Evolutionary conservation across 2,329 filamentous ascomycete genomes (phyloP), one percentile per base, ranked within the genome.

Genomic region (Aspergillus sp.): DNA sequence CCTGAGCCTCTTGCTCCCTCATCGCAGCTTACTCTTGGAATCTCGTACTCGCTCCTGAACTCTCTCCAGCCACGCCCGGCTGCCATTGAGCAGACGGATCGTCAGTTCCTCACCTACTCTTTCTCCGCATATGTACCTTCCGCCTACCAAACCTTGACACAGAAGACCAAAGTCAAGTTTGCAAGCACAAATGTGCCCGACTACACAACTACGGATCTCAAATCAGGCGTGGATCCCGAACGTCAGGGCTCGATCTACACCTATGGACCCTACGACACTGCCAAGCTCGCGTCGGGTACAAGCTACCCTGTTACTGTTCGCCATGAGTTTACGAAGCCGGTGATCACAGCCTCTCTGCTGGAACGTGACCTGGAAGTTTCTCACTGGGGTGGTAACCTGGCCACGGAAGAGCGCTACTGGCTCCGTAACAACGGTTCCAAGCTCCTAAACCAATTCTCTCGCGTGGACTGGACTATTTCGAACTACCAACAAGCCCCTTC

Each of bases 81-180:
- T 3, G 78, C 85, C 53, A 93, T 99, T 71, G 80, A 83, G n/a
- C 95, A 99, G 75, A 83, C 86, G 45, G 91, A 92, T 51, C 86
- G 88, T 73, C 95, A 99, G 77, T 97, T 88, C 78, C 86, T 99
- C 53, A 82, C 85, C 56, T 92, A 96, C 80, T 82, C 86, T 55
- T 96, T 96, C 80, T 93, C 90, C 60, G 89, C 90, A 64, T 96
- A 96, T 76, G 84, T 83, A 47, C 88, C 88, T 15, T 96, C 91
- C 9, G 88, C 89, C 60, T 99, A 99, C 79, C 78, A 83, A 17
- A 97, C 92, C 13, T 75, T 85, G 68, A 96, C 96, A 80, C 95
- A 99, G 75, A 97, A 97, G 85, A 98, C 95, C 39, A 96, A 98
- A 77, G 78, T 99, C 77, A 97, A 97, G 80, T 87, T 96, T 66